These are phyloP conservation scores for Yamadazyma aaseri DNA, from an alignment of 1,139 yeast genomes.

Conservation along the genomic window DNA sequence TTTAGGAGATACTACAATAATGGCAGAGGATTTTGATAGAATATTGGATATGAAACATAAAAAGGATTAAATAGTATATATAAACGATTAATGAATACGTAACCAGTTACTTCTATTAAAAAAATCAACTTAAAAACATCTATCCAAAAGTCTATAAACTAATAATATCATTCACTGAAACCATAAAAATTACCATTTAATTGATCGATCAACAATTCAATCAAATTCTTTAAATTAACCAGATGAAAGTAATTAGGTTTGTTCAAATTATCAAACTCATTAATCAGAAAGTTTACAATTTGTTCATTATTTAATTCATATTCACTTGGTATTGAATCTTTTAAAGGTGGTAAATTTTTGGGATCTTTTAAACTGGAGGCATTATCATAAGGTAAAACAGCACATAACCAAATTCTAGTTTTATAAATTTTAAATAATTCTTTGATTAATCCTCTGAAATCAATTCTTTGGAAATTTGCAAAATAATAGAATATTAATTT, in stretches of 20 bases:
- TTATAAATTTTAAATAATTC: conserved; percentile 91
- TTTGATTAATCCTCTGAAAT: conserved; percentile 87
- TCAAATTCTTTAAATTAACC: conserved; percentile 37
- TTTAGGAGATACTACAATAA: conserved; percentile 10
- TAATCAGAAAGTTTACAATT: conserved; percentile 39
- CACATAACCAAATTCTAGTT: conserved; percentile 97
- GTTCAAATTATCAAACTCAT: conserved; percentile 35
- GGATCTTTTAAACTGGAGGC: conserved; percentile 25
- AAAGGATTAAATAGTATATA: conserved; percentile 1
- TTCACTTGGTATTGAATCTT: conserved; percentile 34
- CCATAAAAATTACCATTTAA: conserved; percentile 44
- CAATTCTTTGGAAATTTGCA: conserved; percentile 78
- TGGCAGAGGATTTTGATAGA: conserved; percentile 12
- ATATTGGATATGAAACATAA: conserved; percentile 9
- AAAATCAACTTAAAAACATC: not conserved
- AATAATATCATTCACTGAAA: conserved; percentile 22
- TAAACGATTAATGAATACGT: not conserved
- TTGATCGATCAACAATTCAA: conserved; percentile 32
- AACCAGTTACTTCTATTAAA: not conserved
- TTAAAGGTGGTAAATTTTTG: conserved; percentile 12
- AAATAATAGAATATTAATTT: conserved; percentile 88
- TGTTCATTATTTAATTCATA: conserved; percentile 44
- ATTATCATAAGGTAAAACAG: conserved; percentile 52
- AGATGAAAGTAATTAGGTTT: conserved; percentile 45
- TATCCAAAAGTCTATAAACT: not conserved